Conservation (phyloP, 345 rosid genomes). For the Camelina neglecta region DNA sequence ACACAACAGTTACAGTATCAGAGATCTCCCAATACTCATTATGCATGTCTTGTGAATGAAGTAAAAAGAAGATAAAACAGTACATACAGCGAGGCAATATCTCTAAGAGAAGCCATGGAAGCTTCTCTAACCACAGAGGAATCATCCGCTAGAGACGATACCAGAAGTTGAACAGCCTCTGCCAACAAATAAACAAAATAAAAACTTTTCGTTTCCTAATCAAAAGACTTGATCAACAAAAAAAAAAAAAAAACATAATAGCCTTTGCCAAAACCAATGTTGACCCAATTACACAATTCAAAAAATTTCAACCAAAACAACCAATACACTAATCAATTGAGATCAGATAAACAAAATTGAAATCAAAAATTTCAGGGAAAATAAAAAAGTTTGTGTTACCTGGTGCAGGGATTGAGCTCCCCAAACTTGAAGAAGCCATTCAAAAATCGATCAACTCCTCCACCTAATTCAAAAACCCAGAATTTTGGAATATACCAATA, state of each 20-base stretch:
- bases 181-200: conserved; percentile 31
- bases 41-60: conserved; percentile 21
- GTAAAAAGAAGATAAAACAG: conserved; percentile 6
- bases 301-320: conserved; percentile 1
- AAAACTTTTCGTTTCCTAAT: conserved; percentile 24
- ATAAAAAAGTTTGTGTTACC: conserved; percentile 44
- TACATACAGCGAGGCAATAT: conserved; percentile 68
- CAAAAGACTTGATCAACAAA: conserved; percentile 25
- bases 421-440: conserved; percentile 90
- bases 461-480: not conserved
- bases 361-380: conserved; percentile 24
- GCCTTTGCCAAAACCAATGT: conserved; percentile 24
- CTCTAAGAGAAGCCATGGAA: conserved; percentile 85
- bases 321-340: conserved; percentile 13
- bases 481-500: not conserved
- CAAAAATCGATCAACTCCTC: conserved; percentile 35
- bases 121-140: conserved; percentile 72
- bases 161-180: conserved; percentile 91
- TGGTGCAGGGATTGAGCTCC: conserved; percentile 70
- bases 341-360: not conserved
- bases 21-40: not conserved
- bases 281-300: conserved; percentile 30
- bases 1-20: conserved; percentile 5
- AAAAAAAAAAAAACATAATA: not conserved
- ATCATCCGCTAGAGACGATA: conserved; percentile 86